Conservation (phyloP, 768 basidiomycete genomes). For the Rhizopogon vinicolor region DNA sequence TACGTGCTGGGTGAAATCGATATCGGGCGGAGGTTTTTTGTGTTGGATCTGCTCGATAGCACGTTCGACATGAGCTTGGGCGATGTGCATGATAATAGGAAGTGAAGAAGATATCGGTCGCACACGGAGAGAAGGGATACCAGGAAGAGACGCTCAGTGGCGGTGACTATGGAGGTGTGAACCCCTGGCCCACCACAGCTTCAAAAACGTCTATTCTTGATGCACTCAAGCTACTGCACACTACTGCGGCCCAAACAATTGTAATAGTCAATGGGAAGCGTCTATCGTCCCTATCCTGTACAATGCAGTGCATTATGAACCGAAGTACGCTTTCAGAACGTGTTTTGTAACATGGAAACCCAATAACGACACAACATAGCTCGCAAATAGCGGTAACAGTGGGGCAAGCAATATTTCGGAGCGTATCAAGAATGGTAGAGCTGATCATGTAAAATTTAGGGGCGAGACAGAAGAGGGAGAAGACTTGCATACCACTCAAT, state of each 20-base stretch:
- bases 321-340: slow-evolving; percentile 80
- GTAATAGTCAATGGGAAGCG: background rate
- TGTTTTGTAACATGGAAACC: slow-evolving; percentile 89
- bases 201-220: background rate
- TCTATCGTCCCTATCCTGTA: background rate
- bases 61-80: slow-evolving; percentile 30
- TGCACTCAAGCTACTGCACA: background rate
- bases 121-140: background rate
- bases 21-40: slow-evolving; percentile 47
- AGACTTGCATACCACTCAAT: slow-evolving; percentile 56
- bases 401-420: slow-evolving; percentile 90
- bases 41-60: slow-evolving; percentile 35
- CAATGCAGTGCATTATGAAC: slow-evolving; percentile 26
- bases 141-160: slow-evolving; percentile 3
- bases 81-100: slow-evolving; percentile 24
- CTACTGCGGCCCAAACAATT: background rate
- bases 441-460: slow-evolving; percentile 32
- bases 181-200: slow-evolving; percentile 3
- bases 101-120: slow-evolving; percentile 4
- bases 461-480: slow-evolving; percentile 5
- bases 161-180: background rate
- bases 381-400: slow-evolving; percentile 78
- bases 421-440: slow-evolving; percentile 91
- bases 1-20: slow-evolving; percentile 90
- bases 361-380: slow-evolving; percentile 80